Evolutionary conservation across 805 yeast genomes (phyloP), one percentile per base, ranked within the genome.

Genomic region (Scheffersomyces lignosus): DNA sequence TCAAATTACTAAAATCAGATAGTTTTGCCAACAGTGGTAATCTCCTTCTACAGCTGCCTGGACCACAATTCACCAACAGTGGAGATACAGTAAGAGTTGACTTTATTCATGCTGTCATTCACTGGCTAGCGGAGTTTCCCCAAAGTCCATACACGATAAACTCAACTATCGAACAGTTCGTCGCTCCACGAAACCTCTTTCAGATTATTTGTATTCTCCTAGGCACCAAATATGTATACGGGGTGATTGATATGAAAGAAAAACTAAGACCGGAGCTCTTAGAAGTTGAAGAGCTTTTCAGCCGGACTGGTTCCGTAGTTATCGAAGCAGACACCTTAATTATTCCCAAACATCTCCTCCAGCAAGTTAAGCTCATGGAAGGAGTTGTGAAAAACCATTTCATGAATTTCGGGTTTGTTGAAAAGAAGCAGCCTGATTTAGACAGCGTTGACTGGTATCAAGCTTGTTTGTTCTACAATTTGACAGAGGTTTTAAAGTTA

Each of bases 51-150:
- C 4, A 25, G 17, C 18, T n/a, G n/a, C n/a, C 15, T 12, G 24
- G 12, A 15, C 10, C 25, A n/a, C 16, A 16, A 13, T 9, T 4
- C 25, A 5, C 10, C 4, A 10, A 30, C 17, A 6, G 4, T 31
- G 9, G 10, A 7, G 12, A 20, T 10, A 7, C 10, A 20, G 24
- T 20, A 10, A 20, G 17, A 30, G n/a, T n/a, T n/a, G n/a, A n/a
- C n/a, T 23, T 54, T 15, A 41, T 49, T 1, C 41, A 34, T 10
- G 47, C 58, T 1, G 33, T 49, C 1, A 38, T 58, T 7, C 44
- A 42, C 13, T 58, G 64, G 64, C 32, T 58, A 10, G 41, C 51
- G 2, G 48, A 47, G 29, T 45, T 58, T 15, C 58, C 60, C 5
- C 33, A 29, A 5, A 48, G 50, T 17, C 51, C 54, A 3, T n/a